A percentile compares a stretch with the other conserved stretches of the same genome.
Evolutionary conservation across 2,329 filamentous ascomycete species (phyloP).

Genomic region (Penicillium sclerotiorum): DNA sequence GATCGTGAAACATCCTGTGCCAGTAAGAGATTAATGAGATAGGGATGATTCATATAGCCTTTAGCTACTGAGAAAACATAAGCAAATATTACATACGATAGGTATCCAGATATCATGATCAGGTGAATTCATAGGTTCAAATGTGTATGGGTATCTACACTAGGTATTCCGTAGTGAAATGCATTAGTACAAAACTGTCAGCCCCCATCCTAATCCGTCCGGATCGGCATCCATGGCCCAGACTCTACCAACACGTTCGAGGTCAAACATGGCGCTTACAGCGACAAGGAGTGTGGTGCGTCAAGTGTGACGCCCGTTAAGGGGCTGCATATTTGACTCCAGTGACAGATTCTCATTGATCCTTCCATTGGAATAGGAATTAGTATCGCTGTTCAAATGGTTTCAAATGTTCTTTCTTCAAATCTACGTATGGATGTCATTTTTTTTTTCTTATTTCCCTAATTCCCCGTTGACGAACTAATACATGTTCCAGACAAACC

Average conservation of each 20-base stretch:
- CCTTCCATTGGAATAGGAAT: not conserved
- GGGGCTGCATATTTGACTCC: slow-evolving; percentile 1
- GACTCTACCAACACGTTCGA: slow-evolving; percentile 11
- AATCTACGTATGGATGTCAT: too few species aligned
- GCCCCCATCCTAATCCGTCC: not conserved
- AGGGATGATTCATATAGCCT: too few species aligned
- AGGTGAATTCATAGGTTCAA: too few species aligned
- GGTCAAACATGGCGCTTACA: slow-evolving; percentile 26
- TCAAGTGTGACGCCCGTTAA: not conserved
- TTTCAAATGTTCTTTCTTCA: too few species aligned
- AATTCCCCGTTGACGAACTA: not conserved
- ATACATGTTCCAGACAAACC: not conserved
- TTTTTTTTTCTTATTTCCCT: not conserved
- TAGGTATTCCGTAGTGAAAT: too few species aligned
- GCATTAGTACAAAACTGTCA: too few species aligned
- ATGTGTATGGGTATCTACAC: too few species aligned
- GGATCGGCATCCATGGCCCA: slow-evolving; percentile 9
- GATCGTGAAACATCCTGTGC: slow-evolving; percentile 4
- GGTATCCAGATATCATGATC: too few species aligned
- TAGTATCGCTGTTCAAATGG: too few species aligned
- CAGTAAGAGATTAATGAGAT: too few species aligned
- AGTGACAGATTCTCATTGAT: not conserved
- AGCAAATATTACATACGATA: too few species aligned
- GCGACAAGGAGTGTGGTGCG: slow-evolving; percentile 4
- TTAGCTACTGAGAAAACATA: too few species aligned